These are phyloP conservation scores for Cercospora canescens DNA, from an alignment of 2,329 filamentous ascomycete genomes.

Conservation along the genomic window DNA sequence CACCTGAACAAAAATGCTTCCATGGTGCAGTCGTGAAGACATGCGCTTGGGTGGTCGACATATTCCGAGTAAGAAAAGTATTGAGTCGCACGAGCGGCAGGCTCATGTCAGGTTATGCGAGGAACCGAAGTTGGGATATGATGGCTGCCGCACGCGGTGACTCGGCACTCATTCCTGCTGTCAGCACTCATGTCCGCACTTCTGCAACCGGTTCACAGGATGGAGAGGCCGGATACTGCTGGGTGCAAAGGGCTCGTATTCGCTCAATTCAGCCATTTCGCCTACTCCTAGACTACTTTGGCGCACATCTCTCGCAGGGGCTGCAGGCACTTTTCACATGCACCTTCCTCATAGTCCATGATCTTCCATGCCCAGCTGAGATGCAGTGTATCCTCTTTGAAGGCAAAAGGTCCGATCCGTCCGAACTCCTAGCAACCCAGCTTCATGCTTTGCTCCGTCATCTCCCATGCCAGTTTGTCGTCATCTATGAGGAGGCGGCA, in stretches of 20 bases:
- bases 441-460: constrained; percentile 22
- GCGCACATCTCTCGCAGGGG: constrained; percentile 6
- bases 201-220: not conserved
- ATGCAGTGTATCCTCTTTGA: constrained; percentile 11
- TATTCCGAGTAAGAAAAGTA: too few relatives aligned
- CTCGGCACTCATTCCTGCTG: not conserved
- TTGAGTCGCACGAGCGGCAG: too few relatives aligned
- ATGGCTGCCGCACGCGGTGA: not conserved
- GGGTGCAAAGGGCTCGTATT: constrained; percentile 12
- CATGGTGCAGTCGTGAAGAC: too few relatives aligned
- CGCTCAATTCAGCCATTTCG: constrained; percentile 19
- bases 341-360: constrained; percentile 10
- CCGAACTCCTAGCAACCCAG: constrained; percentile 26
- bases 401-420: constrained; percentile 10
- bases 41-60: too few relatives aligned
- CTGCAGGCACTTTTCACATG: constrained; percentile 3
- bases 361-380: not conserved
- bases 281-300: constrained; percentile 16
- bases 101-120: not conserved
- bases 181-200: not conserved
- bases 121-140: not conserved
- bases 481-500: constrained; percentile 10
- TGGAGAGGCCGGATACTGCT: not conserved
- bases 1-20: too few relatives aligned
- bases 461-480: constrained; percentile 12